Evolutionary conservation across 257 asterid species (phyloP).

Genomic region (Solanum raphanifolium): DNA sequence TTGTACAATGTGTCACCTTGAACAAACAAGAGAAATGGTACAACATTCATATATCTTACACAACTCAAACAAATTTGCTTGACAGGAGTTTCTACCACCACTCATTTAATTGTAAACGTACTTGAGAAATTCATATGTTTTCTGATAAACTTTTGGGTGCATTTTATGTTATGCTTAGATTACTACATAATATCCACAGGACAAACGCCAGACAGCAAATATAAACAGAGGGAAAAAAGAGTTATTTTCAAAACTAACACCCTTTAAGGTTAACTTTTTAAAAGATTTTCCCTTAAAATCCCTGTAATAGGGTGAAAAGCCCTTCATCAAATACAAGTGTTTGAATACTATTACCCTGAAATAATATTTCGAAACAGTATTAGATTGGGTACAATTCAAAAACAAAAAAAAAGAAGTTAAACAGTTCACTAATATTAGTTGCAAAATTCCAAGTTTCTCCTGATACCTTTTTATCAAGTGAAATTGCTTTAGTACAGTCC

Average conservation of each 20-base stretch:
- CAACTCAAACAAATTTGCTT: neutral
- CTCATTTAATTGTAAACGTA: neutral
- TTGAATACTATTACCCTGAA: neutral
- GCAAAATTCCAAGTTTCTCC: neutral
- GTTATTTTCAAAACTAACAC: neutral
- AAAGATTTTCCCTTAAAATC: neutral
- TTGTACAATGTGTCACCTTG: neutral
- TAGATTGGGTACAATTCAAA: neutral
- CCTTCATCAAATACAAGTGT: neutral
- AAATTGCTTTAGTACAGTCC: constrained; percentile 79
- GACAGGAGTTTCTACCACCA: neutral
- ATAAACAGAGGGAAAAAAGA: neutral
- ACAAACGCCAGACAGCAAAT: neutral
- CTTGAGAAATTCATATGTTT: neutral
- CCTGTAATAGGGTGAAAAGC: neutral
- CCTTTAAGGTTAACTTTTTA: neutral
- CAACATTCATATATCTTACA: neutral
- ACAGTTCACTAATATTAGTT: neutral
- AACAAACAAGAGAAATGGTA: neutral
- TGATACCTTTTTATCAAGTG: constrained; percentile 81
- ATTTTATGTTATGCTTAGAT: neutral
- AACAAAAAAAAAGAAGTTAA: neutral
- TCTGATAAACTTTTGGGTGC: neutral
- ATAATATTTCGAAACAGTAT: neutral
- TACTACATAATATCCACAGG: neutral